Base-by-base conservation (phyloP, 257 asterid species). In the Thymus quinquecostatus region DNA sequence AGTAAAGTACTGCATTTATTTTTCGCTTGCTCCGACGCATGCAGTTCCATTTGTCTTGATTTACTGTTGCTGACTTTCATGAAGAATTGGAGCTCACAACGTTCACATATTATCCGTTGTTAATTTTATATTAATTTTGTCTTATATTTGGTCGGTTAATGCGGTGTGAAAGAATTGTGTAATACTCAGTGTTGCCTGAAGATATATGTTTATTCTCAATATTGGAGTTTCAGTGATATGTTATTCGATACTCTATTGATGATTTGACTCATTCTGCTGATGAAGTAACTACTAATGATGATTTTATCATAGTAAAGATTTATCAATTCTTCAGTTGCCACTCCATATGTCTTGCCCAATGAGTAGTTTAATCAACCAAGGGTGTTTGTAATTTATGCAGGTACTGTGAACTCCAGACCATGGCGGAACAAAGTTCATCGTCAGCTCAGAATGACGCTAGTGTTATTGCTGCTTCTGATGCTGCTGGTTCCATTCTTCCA, bases 401-500 rank as follows among this genome's bases (percentile, higher is more conserved):
- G 64, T 60, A 47, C 11, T 41, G 56, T 65, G 69, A 76, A 57
- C 75, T 34, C 61, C 33, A 49, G 68, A 57, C 72, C 65, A 70
- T 78, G 76, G 51, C 66, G 69, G 81, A 75, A 11, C 70, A 70
- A 75, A 50, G 83, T 48, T 58, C 79, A 51, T 62, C 68, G 55
- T 57, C 50, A 33, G 79, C 71, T 68, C 60, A 77, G 66, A 68
- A 45, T 60, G 78, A 79, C 51, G 65, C 59, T 13, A 73, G 70
- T 74, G 71, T 51, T 27, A 33, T 70, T 71, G 75, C 64, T 73
- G 75, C 65, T 50, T 61, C 77, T 75, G 84, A 60, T 38, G 74
- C 78, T 44, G 64, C 60, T 41, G 79, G 68, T 61, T 74, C 88
- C 51, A 21, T 68, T 64, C 70, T 72, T 65, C 68, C 73, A 62